Evolutionary conservation across 805 yeast genomes (phyloP), one percentile per base, ranked within the genome.

Genomic region (Yarrowia osloensis): DNA sequence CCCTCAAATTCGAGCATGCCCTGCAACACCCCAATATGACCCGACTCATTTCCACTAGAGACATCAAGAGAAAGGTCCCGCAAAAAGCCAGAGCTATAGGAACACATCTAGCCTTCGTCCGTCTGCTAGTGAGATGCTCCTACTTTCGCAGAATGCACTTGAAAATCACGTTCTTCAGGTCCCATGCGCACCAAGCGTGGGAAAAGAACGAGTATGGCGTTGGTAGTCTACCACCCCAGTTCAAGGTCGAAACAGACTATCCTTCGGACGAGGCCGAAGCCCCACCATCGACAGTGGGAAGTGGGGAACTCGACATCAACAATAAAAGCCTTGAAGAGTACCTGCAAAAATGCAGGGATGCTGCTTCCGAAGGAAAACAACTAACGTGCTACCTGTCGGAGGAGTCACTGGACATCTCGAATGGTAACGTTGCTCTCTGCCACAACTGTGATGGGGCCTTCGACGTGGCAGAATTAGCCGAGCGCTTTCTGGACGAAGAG

Each of bases 1-100:
- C 96, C 0, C 76, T 91, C 63, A 93, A 86, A 75, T 90, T 90
- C 75, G 97, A 91, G 61, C 92, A 89, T 76, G 93, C 96, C 1
- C 88, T 90, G 85, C 96, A 90, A 71, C 95, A 90, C 74, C 79
- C 87, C 1, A 80, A 87, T 69, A 81, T 79, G 63, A 87, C 96
- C 0, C 78, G 91, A 42, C 90, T 86, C 72, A 85, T 90, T 3
- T 73, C 76, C 1, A 69, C 70, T 0, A 76, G 73, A 2, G 74
- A 74, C 12, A 75, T 88, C 63, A 73, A 85, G 12, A 76, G 80
- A 1, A 78, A 74, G 28, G 28, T 57, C 24, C 67, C 52, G 2
- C 52, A 62, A 26, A 42, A 35, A 7, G 49, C 65, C 19, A 63
- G 73, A 17, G 55, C 70, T 6, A 42, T 76, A 4, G 76, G 70